Conservation (phyloP, 192 early-diverging fungal genomes). For the Coemansia sp. region DNA sequence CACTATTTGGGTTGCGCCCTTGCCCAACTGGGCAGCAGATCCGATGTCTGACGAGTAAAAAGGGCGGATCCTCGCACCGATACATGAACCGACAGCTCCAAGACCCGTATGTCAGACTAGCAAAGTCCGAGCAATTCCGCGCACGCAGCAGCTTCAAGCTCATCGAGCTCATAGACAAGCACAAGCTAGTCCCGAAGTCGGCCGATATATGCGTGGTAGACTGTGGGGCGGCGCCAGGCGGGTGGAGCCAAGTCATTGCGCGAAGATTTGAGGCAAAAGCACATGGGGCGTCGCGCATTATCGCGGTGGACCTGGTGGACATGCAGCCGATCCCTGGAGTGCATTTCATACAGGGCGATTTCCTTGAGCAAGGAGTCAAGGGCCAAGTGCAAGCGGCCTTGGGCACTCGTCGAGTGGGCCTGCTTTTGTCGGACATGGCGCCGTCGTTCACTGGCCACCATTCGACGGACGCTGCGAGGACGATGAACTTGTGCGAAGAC, state of each 20-base stretch:
- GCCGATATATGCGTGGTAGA: conserved; percentile 54
- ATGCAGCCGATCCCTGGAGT: conserved; percentile 70
- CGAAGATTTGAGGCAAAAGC: conserved; percentile 21
- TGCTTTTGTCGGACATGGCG: conserved; percentile 76
- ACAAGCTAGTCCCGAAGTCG: conserved; percentile 36
- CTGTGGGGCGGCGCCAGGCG: conserved; percentile 75
- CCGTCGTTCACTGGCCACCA: conserved; percentile 76
- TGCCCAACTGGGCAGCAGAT: background rate
- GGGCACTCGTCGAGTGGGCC: conserved; percentile 41
- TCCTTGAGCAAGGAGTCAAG: conserved; percentile 55
- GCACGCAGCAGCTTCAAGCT: conserved; percentile 79
- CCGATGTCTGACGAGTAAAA: conserved; percentile 30
- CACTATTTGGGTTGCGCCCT: conserved; percentile 2
- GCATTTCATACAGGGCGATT: conserved; percentile 68
- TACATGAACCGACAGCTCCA: conserved; percentile 68
- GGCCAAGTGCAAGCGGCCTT: conserved; percentile 35
- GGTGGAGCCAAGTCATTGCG: conserved; percentile 75
- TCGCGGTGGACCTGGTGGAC: conserved; percentile 72
- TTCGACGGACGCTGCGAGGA: conserved; percentile 64
- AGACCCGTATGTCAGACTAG: conserved; percentile 70
- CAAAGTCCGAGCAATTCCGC: conserved; percentile 62
- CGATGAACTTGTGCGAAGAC: conserved; percentile 69
- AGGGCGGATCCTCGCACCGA: conserved; percentile 55
- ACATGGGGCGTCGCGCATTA: conserved; percentile 29
- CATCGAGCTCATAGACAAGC: conserved; percentile 58